Evolutionary conservation across 805 yeast genomes (phyloP), one percentile per base, ranked within the genome.

Genomic region (Phaffomyces antillensis): DNA sequence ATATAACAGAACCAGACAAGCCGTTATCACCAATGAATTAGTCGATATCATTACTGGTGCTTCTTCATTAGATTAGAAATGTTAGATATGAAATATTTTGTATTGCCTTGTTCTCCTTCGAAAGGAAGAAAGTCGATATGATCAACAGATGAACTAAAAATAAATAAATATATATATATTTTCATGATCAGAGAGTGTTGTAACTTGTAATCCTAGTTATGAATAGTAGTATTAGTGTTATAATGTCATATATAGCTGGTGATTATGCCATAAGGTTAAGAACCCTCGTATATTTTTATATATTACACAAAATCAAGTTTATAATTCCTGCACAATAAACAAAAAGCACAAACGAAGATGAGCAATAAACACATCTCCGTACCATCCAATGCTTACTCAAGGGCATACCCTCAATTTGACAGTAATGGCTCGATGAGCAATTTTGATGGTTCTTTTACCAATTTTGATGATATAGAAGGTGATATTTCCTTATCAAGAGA

Each of bases 11-110:
- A 85, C 97, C 64, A 88, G 97, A 79, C 99, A 93, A 80, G 96
- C 97, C 58, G 96, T 90, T 66, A 91, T 91, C 65, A 90, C 98
- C 72, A 93, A 93, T 81, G 99, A 93, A 79, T 77, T 93, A 82
- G 99, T 93, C 65, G 99, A 93, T 75, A 93, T 93, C 65, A 91
- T 93, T 71, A 93, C 99, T 62, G 99, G 99, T 89, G 99, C 99
- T 63, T 88, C 98, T 53, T 88, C 98, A 49, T 82, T 93, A 75
- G 96, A 86, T 76, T 91, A 85, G 67, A 44, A 26, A 20, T 17
- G 17, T 13, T 32, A 42, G 41, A 42, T 11, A 26, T 26, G 39
- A 25, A 24, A n/a, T 13, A 11, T 35, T 20, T 12, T 35, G 16
- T 15, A 13, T 20, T 24, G 30, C 30, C 30, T 20, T 26, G 36